Percentiles rank a stretch among this genome's conserved stretches.
These are phyloP conservation scores for Suillus decipiens DNA, from an alignment of 768 basidiomycete species.

Conservation along the genomic window DNA sequence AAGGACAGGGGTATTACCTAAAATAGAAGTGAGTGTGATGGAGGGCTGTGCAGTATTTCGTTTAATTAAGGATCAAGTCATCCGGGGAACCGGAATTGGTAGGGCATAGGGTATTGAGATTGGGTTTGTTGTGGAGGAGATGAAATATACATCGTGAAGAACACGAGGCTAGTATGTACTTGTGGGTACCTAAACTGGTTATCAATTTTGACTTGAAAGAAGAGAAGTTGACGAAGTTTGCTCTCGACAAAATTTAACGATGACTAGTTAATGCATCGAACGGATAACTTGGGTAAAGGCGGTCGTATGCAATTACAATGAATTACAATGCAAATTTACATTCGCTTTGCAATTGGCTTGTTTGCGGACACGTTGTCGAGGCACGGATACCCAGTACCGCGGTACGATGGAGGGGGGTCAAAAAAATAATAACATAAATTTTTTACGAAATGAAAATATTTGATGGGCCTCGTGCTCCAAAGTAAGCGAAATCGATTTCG, in stretches of 20 bases:
- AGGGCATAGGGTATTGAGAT: constrained; percentile 4
- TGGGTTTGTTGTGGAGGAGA: constrained; percentile 7
- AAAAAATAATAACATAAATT: not conserved
- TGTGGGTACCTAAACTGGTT: not conserved
- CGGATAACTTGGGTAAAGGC: not conserved
- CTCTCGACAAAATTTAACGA: not conserved
- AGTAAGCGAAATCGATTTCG: not conserved
- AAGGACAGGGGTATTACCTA: not conserved
- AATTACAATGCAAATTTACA: not conserved
- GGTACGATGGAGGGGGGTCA: not conserved
- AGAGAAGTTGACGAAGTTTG: not conserved
- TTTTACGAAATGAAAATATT: constrained; percentile 3
- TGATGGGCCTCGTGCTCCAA: constrained; percentile 6
- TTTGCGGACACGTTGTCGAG: not conserved
- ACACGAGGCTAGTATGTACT: not conserved
- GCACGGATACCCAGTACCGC: constrained; percentile 4
- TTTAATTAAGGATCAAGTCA: constrained; percentile 9
- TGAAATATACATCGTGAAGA: constrained; percentile 1
- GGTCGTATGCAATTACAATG: not conserved
- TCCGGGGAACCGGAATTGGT: not conserved
- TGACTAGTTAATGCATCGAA: not conserved
- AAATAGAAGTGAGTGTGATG: not conserved
- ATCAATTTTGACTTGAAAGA: not conserved
- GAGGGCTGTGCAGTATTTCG: not conserved
- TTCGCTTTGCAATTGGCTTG: not conserved